Evolutionary conservation across 2,329 filamentous ascomycete species (phyloP).

Genomic region (Microcyclosporella mali): DNA sequence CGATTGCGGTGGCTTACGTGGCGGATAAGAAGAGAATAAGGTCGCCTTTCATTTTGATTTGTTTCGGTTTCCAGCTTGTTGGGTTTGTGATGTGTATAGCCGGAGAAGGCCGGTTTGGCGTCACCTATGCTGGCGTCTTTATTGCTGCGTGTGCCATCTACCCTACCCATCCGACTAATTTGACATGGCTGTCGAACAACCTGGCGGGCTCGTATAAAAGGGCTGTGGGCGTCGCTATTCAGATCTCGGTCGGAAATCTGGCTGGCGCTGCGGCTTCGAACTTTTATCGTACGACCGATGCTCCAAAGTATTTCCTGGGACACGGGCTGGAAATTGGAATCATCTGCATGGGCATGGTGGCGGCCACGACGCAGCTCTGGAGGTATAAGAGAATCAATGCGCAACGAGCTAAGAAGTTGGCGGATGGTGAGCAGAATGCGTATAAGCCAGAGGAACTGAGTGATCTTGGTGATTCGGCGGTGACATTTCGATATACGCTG

Average conservation of each 20-base stretch:
- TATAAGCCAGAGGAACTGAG: constrained; percentile 51
- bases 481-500: constrained; percentile 58
- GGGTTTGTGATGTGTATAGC: constrained; percentile 22
- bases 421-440: constrained; percentile 30
- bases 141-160: constrained; percentile 21
- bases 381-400: constrained; percentile 55
- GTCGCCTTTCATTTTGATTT: constrained; percentile 22
- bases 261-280: constrained; percentile 59
- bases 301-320: constrained; percentile 46
- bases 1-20: constrained; percentile 20
- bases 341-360: constrained; percentile 42
- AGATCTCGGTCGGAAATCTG: constrained; percentile 47
- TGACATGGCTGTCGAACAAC: constrained; percentile 38
- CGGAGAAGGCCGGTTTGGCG: constrained; percentile 10
- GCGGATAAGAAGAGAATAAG: constrained; percentile 24
- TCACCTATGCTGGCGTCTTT: constrained; percentile 28
- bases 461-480: constrained; percentile 54
- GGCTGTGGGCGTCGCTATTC: constrained; percentile 45
- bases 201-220: constrained; percentile 49
- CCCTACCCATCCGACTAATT: constrained; percentile 16
- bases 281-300: constrained; percentile 55
- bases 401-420: constrained; percentile 41
- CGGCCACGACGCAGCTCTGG: constrained; percentile 40
- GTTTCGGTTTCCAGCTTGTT: constrained; percentile 19
- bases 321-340: constrained; percentile 49